These are phyloP conservation scores for Neurospora sp. DNA, from an alignment of 495 filamentous ascomycete genomes.

Conservation along the genomic window DNA sequence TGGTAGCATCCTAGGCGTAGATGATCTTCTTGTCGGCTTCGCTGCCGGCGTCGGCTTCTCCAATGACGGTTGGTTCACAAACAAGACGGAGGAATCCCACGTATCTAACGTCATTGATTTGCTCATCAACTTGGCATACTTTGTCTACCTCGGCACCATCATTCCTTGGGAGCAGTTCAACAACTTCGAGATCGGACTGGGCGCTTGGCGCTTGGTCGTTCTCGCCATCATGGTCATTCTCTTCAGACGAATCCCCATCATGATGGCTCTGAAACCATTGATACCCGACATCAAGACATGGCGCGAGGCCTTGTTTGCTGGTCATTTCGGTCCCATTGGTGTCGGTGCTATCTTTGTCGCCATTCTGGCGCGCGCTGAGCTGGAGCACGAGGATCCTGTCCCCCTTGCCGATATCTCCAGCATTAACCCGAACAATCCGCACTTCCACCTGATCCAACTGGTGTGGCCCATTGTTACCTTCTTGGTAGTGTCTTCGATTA, in stretches of 20 bases:
- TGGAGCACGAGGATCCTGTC: slow-evolving; percentile 63
- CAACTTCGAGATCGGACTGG: slow-evolving; percentile 53
- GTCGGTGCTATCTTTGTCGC: slow-evolving; percentile 95
- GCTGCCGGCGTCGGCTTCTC: slow-evolving; percentile 93
- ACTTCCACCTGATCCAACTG: slow-evolving; percentile 62
- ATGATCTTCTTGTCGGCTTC: slow-evolving; percentile 96
- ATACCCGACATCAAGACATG: slow-evolving; percentile 98
- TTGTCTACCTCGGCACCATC: slow-evolving; percentile 95
- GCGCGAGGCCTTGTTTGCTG: slow-evolving; percentile 95
- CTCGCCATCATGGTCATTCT: slow-evolving; percentile 87
- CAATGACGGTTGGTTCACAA: slow-evolving; percentile 97
- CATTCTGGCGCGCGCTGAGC: slow-evolving; percentile 79
- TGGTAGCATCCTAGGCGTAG: slow-evolving; percentile 82
- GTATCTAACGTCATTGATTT: slow-evolving; percentile 99
- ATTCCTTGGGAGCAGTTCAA: slow-evolving; percentile 92
- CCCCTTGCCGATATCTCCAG: slow-evolving; percentile 47
- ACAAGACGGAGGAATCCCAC: slow-evolving; percentile 97
- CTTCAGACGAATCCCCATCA: slow-evolving; percentile 93
- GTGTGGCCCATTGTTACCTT: slow-evolving; percentile 98
- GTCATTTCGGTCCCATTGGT: slow-evolving; percentile 96
- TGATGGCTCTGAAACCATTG: slow-evolving; percentile 82
- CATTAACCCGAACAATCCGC: slow-evolving; percentile 36
- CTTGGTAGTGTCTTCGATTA: slow-evolving; percentile 85
- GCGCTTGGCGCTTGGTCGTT: slow-evolving; percentile 80
- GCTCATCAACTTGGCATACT: slow-evolving; percentile 92